Evolutionary conservation across 2,329 filamentous ascomycete species (phyloP), one percentile per base, ranked within the genome.

Genomic region (Cercospora citrullina): DNA sequence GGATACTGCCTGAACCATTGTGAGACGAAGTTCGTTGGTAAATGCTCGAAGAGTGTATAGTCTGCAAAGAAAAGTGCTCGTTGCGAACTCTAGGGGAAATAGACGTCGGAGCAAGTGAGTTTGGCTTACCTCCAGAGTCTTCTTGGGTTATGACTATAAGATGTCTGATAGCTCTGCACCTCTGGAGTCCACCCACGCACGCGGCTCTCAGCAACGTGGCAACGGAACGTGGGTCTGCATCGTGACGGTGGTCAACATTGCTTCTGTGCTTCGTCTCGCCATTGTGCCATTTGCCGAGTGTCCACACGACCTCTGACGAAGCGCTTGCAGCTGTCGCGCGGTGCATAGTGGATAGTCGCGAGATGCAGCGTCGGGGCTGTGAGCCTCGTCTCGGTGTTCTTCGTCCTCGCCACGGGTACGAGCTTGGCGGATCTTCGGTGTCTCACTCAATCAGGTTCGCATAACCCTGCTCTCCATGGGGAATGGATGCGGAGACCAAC

Each of bases 1-100:
- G 5, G 74, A 67, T 21, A 74, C 70, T 70, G 68, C 68, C 45
- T 74, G 69, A 45, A 73, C 71, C 73, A 74, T 75, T 55, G 65
- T 73, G 67, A 51, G 21, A 51, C 10, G 45, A 14, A 4, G 3
- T 23, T 23, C 45, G 45, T 51, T 21, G 18, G 10, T 26, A 5
- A 21, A 42, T 42, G 36, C 36, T 14, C 16, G 36, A 3, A 42
- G 36, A n/a, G 36, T 42, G 16, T n/a, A 42, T 6, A 42, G 16
- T n/a, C 16, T 42, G 36, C 36, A n/a, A 14, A n/a, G 2, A n/a
- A 42, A 42, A 42, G 36, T n/a, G 16, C 16, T 6, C 36, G n/a
- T n/a, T 42, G 16, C n/a, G 36, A 42, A 42, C 16, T n/a, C 16
- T n/a, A 14, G 14, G 36, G 6, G 16, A n/a, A n/a, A 42, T 5